Base-by-base conservation (phyloP, 2,329 filamentous ascomycete genomes). In the Talaromyces sp. region DNA sequence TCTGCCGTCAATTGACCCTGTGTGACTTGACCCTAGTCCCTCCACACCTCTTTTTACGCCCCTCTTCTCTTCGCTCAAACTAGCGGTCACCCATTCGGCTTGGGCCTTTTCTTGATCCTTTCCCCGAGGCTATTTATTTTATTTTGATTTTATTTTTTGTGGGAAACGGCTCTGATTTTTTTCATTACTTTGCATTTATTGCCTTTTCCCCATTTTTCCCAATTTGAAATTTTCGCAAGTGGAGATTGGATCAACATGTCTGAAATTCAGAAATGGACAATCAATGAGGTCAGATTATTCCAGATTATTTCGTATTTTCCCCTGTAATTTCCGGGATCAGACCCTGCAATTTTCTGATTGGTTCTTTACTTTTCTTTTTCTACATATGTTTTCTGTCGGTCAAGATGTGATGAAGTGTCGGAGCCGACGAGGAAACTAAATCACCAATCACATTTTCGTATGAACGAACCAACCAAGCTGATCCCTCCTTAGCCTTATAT, bases 261-360 rank as follows among this genome's bases (percentile, higher is more conserved):
- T 41, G 62, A 65, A 50, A 63, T 77, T 54, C 66, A 76, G 53
- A 73, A 64, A 59, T 80, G 77, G 77, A 75, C 68, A n/a, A 74
- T 80, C 44, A 72, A 71, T 46, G 76, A 79, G 71, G 74, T 75
- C 54, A 55, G 58, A 44, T 43, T 46, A 58, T 53, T 32, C 51
- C 47, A 55, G 56, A 44, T 39, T 46, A 58, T 53, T 32, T 51
- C 47, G 29, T n/a, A 47, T 49, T 47, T 45, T 22, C 49, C 37
- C 45, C 48, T 49, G 49, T 47, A 49, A 48, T 57, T 50, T 40
- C 40, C 48, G 40, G 47, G 22, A 55, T 46, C 51, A 32, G 36
- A 41, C 46, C 11, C 40, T 49, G 17, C n/a, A 33, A 17, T 48
- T 40, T 53, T 49, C 29, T 58, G n/a, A 30, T 52, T 48, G 37